Evolutionary conservation across 192 early-diverging fungal genomes (phyloP).

Genomic region (Backusella australiensis): DNA sequence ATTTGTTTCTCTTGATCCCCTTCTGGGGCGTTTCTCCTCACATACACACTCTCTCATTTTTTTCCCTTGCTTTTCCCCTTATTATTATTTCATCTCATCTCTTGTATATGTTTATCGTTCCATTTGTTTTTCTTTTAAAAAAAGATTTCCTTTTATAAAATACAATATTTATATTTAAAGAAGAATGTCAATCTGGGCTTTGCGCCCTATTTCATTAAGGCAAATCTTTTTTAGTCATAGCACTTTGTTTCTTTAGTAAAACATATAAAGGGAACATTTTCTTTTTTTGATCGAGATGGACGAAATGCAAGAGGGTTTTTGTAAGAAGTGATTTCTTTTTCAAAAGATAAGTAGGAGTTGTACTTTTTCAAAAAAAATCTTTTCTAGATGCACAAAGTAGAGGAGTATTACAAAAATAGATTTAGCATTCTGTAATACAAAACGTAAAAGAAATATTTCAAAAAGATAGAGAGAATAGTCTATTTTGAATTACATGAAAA

Average conservation of each 20-base stretch:
- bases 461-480: neutral
- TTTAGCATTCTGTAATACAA: neutral
- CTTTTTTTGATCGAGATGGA: slow-evolving; percentile 3
- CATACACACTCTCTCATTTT: neutral
- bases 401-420: slow-evolving; percentile 1
- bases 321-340: neutral
- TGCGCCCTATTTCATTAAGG: neutral
- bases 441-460: neutral
- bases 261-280: neutral
- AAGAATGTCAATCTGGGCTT: slow-evolving; percentile 6
- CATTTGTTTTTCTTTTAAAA: slow-evolving; percentile 6
- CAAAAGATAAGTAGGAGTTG: neutral
- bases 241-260: neutral
- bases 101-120: slow-evolving; percentile 5
- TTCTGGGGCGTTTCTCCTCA: neutral
- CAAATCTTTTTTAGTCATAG: neutral
- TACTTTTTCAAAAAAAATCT: neutral
- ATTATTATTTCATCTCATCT: slow-evolving; percentile 1
- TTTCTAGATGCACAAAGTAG: neutral
- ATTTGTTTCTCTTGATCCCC: neutral
- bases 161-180: slow-evolving; percentile 1
- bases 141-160: slow-evolving; percentile 2
- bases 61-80: neutral
- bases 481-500: neutral
- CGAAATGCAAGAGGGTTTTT: neutral